Base-by-base conservation (phyloP, 2,329 filamentous ascomycete species). In the Ophiognomonia clavigignenti-juglandacearum region DNA sequence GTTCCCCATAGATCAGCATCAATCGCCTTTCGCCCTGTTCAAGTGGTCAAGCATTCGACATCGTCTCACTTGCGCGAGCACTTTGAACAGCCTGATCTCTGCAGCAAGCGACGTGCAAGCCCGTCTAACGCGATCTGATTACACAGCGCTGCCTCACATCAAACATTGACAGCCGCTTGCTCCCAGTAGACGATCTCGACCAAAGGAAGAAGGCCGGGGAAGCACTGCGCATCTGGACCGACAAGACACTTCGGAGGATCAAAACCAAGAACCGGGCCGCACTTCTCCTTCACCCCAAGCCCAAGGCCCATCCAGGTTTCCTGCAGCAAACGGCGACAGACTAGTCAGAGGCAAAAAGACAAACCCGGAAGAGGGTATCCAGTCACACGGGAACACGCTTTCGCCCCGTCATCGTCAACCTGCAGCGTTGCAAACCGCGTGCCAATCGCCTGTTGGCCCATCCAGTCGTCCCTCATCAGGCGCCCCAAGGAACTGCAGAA, bases 391-490 rank as follows among this genome's bases (percentile, higher is more conserved):
- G 42, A 44, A 43, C 49, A 51, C 45, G 45, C 47, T 39, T n/a
- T 32, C 47, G 46, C 14, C 22, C 36, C 42, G 49, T 49, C 49
- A 51, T 51, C 35, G 40, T 51, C 35, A 38, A 40, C 45, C 29
- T 43, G 49, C 49, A 42, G 26, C 29, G 13, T 16, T n/a, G 26
- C 34, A 27, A 16, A n/a, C 41, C 38, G 47, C 26, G 45, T 51
- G 45, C 49, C 49, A 51, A 45, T 48, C 49, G 48, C 22, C 38
- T 23, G n/a, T n/a, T n/a, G n/a, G n/a, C n/a, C n/a, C n/a, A n/a
- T n/a, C n/a, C n/a, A n/a, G n/a, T n/a, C n/a, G n/a, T n/a, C n/a
- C n/a, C n/a, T n/a, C n/a, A n/a, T n/a, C n/a, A n/a, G n/a, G n/a
- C n/a, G n/a, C n/a, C n/a, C n/a, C n/a, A n/a, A n/a, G n/a, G 22